Conservation (phyloP, 768 basidiomycete genomes). For the Hygrocybe punicea region DNA sequence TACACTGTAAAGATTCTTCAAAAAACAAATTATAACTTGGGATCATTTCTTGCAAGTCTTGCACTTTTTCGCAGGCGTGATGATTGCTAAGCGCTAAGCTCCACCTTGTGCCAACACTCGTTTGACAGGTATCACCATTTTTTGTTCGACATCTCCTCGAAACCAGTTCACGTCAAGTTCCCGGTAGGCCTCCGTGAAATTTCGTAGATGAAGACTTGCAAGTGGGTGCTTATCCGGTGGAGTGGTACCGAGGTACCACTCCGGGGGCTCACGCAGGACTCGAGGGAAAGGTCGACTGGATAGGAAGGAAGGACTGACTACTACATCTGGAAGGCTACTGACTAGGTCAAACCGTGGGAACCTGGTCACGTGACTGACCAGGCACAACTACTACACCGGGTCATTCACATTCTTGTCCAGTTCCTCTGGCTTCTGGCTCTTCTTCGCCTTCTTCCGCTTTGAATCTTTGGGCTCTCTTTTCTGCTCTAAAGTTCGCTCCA, state of each 20-base stretch:
- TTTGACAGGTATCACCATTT: not conserved
- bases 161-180: not conserved
- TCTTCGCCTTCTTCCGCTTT: not conserved
- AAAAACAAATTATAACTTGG: not conserved
- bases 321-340: no score
- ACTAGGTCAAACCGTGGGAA: no score
- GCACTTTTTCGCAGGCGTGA: not conserved
- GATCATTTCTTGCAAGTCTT: not conserved
- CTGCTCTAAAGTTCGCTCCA: not conserved
- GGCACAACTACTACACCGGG: not conserved
- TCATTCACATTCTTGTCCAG: not conserved
- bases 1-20: not conserved
- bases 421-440: not conserved
- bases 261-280: no score
- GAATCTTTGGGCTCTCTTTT: not conserved
- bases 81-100: not conserved
- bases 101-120: not conserved
- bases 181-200: not conserved
- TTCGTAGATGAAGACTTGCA: conserved; percentile 4
- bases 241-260: no score
- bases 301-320: no score
- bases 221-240: conserved; percentile 3
- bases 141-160: conserved; percentile 2
- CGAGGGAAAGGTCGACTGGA: no score
- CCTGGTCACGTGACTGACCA: no score